A percentile compares a stretch with the other conserved stretches of the same genome.
These are phyloP conservation scores for Parachaetomium inaequale DNA, from an alignment of 495 filamentous ascomycete species.

Conservation along the genomic window DNA sequence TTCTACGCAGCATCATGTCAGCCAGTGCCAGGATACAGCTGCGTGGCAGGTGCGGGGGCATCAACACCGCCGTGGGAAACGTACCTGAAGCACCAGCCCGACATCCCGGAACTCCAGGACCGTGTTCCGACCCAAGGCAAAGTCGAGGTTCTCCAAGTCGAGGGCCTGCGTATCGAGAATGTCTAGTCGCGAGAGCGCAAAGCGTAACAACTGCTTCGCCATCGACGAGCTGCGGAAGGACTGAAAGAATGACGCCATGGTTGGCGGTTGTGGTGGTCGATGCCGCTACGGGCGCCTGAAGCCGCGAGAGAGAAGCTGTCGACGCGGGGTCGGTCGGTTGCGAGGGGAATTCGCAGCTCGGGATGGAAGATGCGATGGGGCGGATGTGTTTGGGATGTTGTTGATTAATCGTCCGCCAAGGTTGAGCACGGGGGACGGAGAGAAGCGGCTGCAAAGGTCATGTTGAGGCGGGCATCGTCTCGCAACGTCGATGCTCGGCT, in stretches of 20 bases:
- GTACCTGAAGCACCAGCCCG: slow-evolving; percentile 67
- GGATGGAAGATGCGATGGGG: background rate
- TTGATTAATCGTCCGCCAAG: slow-evolving; percentile 11
- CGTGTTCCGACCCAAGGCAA: slow-evolving; percentile 70
- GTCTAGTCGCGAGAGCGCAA: slow-evolving; percentile 73
- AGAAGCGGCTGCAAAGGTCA: slow-evolving; percentile 25
- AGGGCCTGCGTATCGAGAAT: slow-evolving; percentile 76
- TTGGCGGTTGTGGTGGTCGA: background rate
- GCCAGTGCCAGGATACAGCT: background rate
- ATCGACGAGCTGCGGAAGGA: slow-evolving; percentile 62
- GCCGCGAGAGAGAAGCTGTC: background rate
- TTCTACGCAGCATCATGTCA: slow-evolving; percentile 50
- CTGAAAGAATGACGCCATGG: slow-evolving; percentile 61
- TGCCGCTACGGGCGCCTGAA: background rate
- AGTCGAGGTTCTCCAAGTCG: slow-evolving; percentile 74
- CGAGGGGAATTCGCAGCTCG: background rate
- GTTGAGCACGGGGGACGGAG: slow-evolving; percentile 8
- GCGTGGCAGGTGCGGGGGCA: background rate
- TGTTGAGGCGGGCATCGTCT: slow-evolving; percentile 27
- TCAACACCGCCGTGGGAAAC: slow-evolving; percentile 18
- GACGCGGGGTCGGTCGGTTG: background rate
- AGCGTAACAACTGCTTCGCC: slow-evolving; percentile 77
- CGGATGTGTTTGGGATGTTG: background rate
- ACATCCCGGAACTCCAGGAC: slow-evolving; percentile 79
- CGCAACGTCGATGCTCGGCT: background rate